phyloP scores from a whole-genome alignment of 202 grass and related monocot species.

The Zoysia matrella region DNA sequence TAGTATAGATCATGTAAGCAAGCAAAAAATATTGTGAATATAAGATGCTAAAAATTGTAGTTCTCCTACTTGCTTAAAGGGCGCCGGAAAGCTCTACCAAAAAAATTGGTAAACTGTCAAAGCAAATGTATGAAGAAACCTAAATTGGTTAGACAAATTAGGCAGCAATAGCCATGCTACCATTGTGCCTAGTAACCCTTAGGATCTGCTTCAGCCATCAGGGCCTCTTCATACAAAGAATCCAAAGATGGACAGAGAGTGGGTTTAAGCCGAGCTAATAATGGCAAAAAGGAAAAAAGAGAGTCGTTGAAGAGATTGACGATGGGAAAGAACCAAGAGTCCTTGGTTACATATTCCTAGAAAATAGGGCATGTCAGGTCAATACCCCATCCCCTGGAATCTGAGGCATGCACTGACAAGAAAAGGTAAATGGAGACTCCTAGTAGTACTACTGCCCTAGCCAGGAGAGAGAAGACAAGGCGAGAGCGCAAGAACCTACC shows the following conservation, averaged over 20 bases:
- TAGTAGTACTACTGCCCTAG: neutral
- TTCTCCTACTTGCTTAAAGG: conserved; percentile 21
- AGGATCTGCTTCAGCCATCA: neutral
- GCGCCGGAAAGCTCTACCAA: too few species aligned
- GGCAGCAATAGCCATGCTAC: conserved; percentile 9
- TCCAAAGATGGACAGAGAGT: neutral
- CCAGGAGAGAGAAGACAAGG: conserved; percentile 72
- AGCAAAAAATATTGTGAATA: neutral
- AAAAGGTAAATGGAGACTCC: conserved; percentile 64
- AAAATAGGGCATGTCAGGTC: conserved; percentile 78
- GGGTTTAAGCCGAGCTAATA: conserved; percentile 24
- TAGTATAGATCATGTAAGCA: neutral
- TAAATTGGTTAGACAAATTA: conserved; percentile 25
- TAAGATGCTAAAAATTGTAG: too few species aligned
- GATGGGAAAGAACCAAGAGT: conserved; percentile 57
- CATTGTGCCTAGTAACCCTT: neutral
- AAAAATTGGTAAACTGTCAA: neutral
- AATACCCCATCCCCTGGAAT: conserved; percentile 83
- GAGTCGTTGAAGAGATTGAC: conserved; percentile 45
- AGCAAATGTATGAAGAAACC: neutral
- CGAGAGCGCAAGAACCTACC: conserved; percentile 60
- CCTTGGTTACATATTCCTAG: conserved; percentile 79
- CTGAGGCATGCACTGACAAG: conserved; percentile 86
- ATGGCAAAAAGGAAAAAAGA: conserved; percentile 32
- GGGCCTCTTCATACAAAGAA: neutral